Evolutionary conservation across 1,139 yeast genomes (phyloP), one percentile per base, ranked within the genome.

Genomic region (Meyerozyma athensensis): DNA sequence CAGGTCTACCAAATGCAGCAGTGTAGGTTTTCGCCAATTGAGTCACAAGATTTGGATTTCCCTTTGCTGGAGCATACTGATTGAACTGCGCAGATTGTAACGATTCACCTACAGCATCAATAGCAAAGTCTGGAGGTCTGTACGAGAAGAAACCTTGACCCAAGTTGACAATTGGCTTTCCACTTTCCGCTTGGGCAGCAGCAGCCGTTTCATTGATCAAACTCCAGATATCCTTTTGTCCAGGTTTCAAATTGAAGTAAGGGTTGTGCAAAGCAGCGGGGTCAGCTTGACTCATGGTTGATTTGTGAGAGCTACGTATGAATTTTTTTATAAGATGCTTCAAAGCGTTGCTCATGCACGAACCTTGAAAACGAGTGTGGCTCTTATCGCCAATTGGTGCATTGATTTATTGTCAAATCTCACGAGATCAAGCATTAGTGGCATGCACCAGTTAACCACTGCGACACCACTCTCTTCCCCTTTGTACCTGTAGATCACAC

Each of bases 61-160:
- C 98, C 42, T 81, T 74, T 5, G 98, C 86, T 9, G 83, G 96
- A 3, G 97, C 86, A 55, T 92, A 92, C 62, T 92, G 98, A 59
- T 92, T 90, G 58, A 77, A 78, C 45, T 79, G 72, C 6, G 97
- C 83, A 26, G 67, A 68, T 34, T 77, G 77, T 39, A 90, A 68
- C 0, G 96, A 92, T 33, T 74, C 71, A 46, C 77, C 74, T n/a
- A 92, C 95, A 2, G 96, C 95, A 12, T 77, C 71, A 43, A 85
- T 69, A 10, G 95, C 96, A 62, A 92, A 92, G 16, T 77, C 77
- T 1, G 98, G 98, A 2, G 97, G 97, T 30, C 89, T 77, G 58
- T 90, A 92, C 2, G 96, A 86, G 68, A 92, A 92, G 62, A 92
- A 92, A 1, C 98, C 98, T 60, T 92, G 98, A 26, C 98, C 98